Percentiles rank a stretch among this genome's conserved stretches.
Evolutionary conservation across 106 monocot genomes (phyloP).

Genomic region (Allium cepa): DNA sequence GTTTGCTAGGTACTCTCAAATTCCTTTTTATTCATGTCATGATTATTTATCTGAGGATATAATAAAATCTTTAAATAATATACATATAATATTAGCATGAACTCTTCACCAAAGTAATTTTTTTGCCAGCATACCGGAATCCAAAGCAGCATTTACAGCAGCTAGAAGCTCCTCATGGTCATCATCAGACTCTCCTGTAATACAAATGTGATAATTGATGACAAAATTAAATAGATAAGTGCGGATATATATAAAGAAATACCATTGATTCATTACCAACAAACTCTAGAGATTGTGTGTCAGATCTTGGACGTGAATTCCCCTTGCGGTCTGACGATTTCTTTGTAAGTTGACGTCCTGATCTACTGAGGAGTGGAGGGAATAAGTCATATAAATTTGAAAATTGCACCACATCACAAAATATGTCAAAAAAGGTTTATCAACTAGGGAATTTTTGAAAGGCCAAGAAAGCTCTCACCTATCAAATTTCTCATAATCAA

Average conservation of each 20-base stretch:
- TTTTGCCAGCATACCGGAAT: constrained; percentile 21
- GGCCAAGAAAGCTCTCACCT: constrained; percentile 12
- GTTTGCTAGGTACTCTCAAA: too few species aligned
- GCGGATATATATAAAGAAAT: too few species aligned
- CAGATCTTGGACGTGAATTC: constrained; percentile 24
- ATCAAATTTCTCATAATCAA: constrained; percentile 38
- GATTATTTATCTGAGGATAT: too few species aligned
- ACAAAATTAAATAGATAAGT: too few species aligned
- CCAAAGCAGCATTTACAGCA: constrained; percentile 54
- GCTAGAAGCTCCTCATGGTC: constrained; percentile 61
- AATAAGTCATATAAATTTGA: background rate
- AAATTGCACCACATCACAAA: background rate
- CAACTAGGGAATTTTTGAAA: background rate
- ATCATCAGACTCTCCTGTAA: constrained; percentile 49
- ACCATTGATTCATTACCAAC: constrained; percentile 24
- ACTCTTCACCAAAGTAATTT: too few species aligned
- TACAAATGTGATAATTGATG: too few species aligned
- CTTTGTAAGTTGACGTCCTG: constrained; percentile 35
- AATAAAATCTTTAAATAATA: too few species aligned
- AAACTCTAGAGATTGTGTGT: constrained; percentile 17
- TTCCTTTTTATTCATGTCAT: too few species aligned
- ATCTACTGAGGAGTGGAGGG: constrained; percentile 26
- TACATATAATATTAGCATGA: too few species aligned
- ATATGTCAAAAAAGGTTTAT: background rate
- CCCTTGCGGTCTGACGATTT: constrained; percentile 56